These are phyloP conservation scores for Lagenaria siceraria DNA, from an alignment of 306 rosid species.

Conservation along the genomic window DNA sequence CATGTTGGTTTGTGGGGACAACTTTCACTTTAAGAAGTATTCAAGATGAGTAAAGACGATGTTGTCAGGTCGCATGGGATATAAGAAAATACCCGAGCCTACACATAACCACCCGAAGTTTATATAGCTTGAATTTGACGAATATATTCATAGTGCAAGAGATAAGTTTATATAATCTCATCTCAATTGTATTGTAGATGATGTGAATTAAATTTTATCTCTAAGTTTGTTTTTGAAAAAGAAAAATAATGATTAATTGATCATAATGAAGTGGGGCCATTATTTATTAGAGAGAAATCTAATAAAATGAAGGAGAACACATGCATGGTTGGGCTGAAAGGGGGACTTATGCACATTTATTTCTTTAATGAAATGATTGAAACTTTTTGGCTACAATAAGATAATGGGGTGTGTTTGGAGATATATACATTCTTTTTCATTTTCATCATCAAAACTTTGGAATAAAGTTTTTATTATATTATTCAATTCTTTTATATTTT, in stretches of 20 bases:
- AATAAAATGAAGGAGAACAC: neutral
- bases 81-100: no score
- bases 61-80: no score
- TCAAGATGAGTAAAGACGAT: no score
- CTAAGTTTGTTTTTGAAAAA: neutral
- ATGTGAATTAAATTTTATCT: no score
- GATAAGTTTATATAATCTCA: no score
- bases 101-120: no score
- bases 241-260: neutral
- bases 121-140: no score
- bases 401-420: neutral
- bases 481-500: neutral
- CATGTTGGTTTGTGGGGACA: no score
- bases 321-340: slow-evolving; percentile 8
- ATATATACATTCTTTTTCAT: neutral
- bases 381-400: slow-evolving; percentile 5
- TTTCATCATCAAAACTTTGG: neutral
- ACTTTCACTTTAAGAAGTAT: no score
- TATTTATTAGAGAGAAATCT: neutral
- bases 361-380: slow-evolving; percentile 9
- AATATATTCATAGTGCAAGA: no score
- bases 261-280: neutral
- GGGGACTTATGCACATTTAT: neutral
- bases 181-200: no score
- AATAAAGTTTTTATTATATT: neutral